These are phyloP conservation scores for Aplosporella prunicola DNA, from an alignment of 2,329 filamentous ascomycete species.

Conservation along the genomic window DNA sequence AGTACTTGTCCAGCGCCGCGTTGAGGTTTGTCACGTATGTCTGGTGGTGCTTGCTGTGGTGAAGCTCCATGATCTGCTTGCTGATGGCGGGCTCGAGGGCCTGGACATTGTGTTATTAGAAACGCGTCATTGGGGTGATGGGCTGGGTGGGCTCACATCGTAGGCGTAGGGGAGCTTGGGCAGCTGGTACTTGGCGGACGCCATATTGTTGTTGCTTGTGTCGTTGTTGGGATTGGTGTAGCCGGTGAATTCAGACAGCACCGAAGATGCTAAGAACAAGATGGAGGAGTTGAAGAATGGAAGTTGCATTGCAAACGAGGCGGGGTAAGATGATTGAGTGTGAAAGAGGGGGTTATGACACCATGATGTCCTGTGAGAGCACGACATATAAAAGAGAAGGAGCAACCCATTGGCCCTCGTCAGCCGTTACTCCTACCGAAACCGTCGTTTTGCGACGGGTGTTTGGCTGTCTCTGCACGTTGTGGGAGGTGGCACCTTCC, in stretches of 20 bases:
- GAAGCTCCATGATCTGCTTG: slow-evolving; percentile 69
- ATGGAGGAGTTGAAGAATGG: slow-evolving; percentile 3
- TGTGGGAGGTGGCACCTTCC: not conserved
- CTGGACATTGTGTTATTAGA: slow-evolving; percentile 27
- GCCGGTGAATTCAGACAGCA: not conserved
- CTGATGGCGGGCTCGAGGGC: slow-evolving; percentile 67
- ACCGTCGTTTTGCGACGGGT: not conserved
- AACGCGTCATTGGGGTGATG: not conserved
- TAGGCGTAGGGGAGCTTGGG: slow-evolving; percentile 60
- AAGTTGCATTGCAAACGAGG: slow-evolving; percentile 4
- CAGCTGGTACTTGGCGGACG: slow-evolving; percentile 45
- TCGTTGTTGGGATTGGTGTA: slow-evolving; percentile 19
- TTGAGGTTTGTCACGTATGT: slow-evolving; percentile 72
- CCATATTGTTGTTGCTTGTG: slow-evolving; percentile 28
- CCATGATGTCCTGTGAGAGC: slow-evolving; percentile 6
- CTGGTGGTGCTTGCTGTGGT: slow-evolving; percentile 71
- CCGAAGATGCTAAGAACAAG: not conserved
- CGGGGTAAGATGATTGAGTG: slow-evolving; percentile 2
- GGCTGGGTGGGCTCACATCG: slow-evolving; percentile 44
- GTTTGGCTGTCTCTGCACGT: not conserved
- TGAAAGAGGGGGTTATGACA: slow-evolving; percentile 4
- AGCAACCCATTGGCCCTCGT: not conserved
- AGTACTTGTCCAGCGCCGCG: slow-evolving; percentile 51
- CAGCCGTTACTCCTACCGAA: not conserved
- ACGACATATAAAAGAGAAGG: not conserved